phyloP scores from a whole-genome alignment of 2,329 filamentous ascomycete species.

The Penicillium sp. region DNA sequence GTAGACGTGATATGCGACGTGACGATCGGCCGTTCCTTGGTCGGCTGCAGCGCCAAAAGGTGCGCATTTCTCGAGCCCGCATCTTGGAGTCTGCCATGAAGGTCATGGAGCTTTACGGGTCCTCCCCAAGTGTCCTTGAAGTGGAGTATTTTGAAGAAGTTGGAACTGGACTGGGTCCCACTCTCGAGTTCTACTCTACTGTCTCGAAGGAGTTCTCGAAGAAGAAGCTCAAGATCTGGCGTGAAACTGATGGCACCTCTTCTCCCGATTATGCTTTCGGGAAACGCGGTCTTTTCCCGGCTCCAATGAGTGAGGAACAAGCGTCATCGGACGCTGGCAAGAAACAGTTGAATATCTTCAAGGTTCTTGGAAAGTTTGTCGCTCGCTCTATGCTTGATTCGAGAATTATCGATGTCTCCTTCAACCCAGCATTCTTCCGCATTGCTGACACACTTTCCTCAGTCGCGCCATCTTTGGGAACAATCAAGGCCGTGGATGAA shows the following conservation, averaged over 20 bases:
- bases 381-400: conserved; percentile 98
- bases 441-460: conserved; percentile 69
- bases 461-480: conserved; percentile 80
- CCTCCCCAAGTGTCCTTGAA: conserved; percentile 92
- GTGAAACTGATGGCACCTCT: conserved; percentile 75
- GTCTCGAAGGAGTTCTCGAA: conserved; percentile 97
- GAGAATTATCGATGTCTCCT: conserved; percentile 93
- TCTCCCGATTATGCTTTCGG: conserved; percentile 80
- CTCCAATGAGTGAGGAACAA: conserved; percentile 81
- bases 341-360: conserved; percentile 84
- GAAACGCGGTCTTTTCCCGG: conserved; percentile 82
- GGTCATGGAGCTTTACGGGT: conserved; percentile 97
- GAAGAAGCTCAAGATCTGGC: conserved; percentile 96
- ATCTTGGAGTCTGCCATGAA: conserved; percentile 96
- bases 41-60: conserved; percentile 89
- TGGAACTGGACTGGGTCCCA: conserved; percentile 91
- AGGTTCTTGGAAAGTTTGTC: conserved; percentile 93
- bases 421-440: conserved; percentile 97
- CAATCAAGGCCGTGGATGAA: conserved; percentile 85
- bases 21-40: conserved; percentile 92
- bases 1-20: conserved; percentile 73
- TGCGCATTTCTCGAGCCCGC: conserved; percentile 91
- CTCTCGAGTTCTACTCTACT: conserved; percentile 95
- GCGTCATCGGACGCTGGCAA: conserved; percentile 74
- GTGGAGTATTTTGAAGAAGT: conserved; percentile 99